These are phyloP conservation scores for Backusella australiensis DNA, from an alignment of 192 early-diverging fungal species.

Conservation along the genomic window DNA sequence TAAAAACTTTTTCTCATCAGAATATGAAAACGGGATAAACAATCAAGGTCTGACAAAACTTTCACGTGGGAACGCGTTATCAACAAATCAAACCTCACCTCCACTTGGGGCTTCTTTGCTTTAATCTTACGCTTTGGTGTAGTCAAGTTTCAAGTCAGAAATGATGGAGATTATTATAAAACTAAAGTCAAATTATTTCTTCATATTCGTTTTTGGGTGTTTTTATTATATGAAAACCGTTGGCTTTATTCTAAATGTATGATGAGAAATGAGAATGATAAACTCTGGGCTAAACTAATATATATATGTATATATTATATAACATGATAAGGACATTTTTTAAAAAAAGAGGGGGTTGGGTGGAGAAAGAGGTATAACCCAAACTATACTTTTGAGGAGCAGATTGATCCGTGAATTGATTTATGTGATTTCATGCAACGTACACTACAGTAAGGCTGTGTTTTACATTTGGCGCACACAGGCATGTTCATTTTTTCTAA, in stretches of 20 bases:
- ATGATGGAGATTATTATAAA: background rate
- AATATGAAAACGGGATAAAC: background rate
- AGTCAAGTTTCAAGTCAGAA: background rate
- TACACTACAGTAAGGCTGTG: constrained; percentile 6
- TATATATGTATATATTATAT: background rate
- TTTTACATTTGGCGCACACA: constrained; percentile 21
- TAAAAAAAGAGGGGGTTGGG: background rate
- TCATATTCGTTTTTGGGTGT: background rate
- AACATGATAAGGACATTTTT: background rate
- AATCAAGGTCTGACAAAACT: background rate
- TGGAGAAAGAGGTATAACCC: background rate
- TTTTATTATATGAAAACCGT: background rate
- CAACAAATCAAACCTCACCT: background rate
- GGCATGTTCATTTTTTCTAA: constrained; percentile 12
- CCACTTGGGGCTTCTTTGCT: background rate
- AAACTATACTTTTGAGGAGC: background rate
- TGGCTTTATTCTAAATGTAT: constrained; percentile 4
- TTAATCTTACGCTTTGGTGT: background rate
- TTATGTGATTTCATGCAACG: constrained; percentile 19
- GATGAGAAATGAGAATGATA: background rate
- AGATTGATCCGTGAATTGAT: background rate
- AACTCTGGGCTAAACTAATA: background rate
- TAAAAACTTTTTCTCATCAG: background rate
- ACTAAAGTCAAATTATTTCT: background rate
- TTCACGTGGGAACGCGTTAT: background rate